Percentiles rank a stretch among this genome's conserved stretches.
Evolutionary conservation across 176 grass and related monocot species (phyloP).

Genomic region (Alopecurus myosuroides): DNA sequence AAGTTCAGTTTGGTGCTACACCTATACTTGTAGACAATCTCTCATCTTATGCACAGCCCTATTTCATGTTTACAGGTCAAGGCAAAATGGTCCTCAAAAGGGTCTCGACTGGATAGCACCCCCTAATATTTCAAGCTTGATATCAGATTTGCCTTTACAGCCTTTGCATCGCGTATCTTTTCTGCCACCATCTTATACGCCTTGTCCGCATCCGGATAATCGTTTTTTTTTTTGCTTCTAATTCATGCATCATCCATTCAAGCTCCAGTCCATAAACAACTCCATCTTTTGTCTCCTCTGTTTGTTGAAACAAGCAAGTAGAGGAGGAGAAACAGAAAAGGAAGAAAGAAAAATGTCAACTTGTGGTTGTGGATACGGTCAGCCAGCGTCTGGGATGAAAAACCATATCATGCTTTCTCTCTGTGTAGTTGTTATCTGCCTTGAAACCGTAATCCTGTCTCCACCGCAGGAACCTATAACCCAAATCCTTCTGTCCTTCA

Average conservation of each 20-base stretch:
- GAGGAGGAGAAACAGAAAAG: not conserved
- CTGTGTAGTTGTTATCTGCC: not conserved
- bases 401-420: not conserved
- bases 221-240: not conserved
- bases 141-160: not conserved
- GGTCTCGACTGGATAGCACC: constrained; percentile 8
- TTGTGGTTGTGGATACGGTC: not conserved
- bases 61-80: constrained; percentile 3
- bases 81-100: constrained; percentile 19
- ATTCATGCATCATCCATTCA: not conserved
- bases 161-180: not conserved
- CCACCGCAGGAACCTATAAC: not conserved
- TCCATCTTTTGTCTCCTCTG: not conserved
- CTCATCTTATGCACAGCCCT: not conserved
- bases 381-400: not conserved
- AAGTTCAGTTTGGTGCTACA: not conserved
- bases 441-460: not conserved
- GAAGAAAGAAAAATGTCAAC: not conserved
- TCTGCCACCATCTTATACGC: not conserved
- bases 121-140: not conserved
- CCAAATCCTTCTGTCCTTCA: not conserved
- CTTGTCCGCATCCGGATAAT: not conserved
- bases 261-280: not conserved
- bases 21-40: not conserved
- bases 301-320: not conserved